A percentile compares a stretch with the other conserved stretches of the same genome.
Conservation (phyloP, 106 monocot species). For the Dendrobium nobile region DNA sequence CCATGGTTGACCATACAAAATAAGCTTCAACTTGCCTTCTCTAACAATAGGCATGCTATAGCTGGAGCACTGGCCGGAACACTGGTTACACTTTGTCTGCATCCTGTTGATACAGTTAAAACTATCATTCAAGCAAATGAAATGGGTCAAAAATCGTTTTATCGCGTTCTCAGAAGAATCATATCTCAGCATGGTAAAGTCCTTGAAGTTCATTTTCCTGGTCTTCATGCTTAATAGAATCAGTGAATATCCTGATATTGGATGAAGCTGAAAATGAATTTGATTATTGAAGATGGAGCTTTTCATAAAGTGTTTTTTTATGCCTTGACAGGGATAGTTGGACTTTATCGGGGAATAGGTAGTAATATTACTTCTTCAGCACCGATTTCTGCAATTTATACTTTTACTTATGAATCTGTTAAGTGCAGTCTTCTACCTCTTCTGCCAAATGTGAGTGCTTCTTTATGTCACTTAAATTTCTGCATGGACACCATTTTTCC, state of each 20-base stretch:
- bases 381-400: constrained; percentile 93
- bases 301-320: not conserved
- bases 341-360: constrained; percentile 90
- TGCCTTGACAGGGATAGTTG: constrained; percentile 44
- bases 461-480: constrained; percentile 1
- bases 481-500: not conserved
- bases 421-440: constrained; percentile 70
- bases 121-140: constrained; percentile 72
- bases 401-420: constrained; percentile 94
- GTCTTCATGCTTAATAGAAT: not conserved
- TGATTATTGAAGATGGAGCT: not conserved
- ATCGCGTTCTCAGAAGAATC: constrained; percentile 35
- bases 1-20: constrained; percentile 23
- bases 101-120: constrained; percentile 94
- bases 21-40: constrained; percentile 33
- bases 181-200: constrained; percentile 68
- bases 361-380: constrained; percentile 89
- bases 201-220: not conserved
- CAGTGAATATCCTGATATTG: not conserved
- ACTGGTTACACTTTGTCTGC: constrained; percentile 75
- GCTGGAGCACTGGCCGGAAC: constrained; percentile 95
- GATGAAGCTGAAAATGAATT: not conserved
- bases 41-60: constrained; percentile 58
- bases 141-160: constrained; percentile 28
- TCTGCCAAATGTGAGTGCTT: constrained; percentile 55